phyloP scores from a whole-genome alignment of 306 rosid genomes.

The Cajanus cajan region DNA sequence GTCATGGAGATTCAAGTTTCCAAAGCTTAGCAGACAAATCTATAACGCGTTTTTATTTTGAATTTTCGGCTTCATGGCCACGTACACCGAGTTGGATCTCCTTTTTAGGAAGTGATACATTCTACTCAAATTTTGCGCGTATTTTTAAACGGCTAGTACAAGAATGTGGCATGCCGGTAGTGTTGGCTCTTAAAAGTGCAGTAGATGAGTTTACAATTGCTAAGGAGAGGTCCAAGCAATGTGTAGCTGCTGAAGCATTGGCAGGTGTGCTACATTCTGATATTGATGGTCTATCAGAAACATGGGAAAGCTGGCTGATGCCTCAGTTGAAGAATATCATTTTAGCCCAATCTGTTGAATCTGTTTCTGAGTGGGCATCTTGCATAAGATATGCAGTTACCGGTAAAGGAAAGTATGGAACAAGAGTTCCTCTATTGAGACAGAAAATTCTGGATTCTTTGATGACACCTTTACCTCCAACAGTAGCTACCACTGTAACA shows the following conservation, averaged over 20 bases:
- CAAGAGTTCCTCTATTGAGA: conserved; percentile 82
- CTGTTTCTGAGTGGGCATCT: conserved; percentile 97
- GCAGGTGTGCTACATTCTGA: conserved; percentile 97
- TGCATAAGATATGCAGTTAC: conserved; percentile 95
- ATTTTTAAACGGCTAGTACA: conserved; percentile 91
- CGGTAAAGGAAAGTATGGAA: conserved; percentile 95
- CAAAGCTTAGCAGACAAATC: conserved; percentile 98
- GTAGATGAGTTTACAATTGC: conserved; percentile 82
- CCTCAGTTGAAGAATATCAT: conserved; percentile 80
- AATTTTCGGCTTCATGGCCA: conserved; percentile 98
- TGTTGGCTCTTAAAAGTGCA: conserved; percentile 70
- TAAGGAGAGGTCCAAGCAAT: conserved; percentile 97
- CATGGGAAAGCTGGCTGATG: conserved; percentile 92
- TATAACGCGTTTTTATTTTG: conserved; percentile 90
- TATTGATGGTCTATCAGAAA: conserved; percentile 70
- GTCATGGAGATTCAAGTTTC: conserved; percentile 76
- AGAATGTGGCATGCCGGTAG: conserved; percentile 90
- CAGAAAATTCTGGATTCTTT: conserved; percentile 86
- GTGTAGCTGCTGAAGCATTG: conserved; percentile 98
- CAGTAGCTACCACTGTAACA: conserved; percentile 80
- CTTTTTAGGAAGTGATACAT: conserved; percentile 76
- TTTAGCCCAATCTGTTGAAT: conserved; percentile 85
- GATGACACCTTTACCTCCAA: conserved; percentile 75
- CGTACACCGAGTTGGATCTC: conserved; percentile 98
- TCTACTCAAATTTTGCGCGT: conserved; percentile 89